Conservation (phyloP, 108 stramenopile species). For the Stephanodiscus minutulus region DNA sequence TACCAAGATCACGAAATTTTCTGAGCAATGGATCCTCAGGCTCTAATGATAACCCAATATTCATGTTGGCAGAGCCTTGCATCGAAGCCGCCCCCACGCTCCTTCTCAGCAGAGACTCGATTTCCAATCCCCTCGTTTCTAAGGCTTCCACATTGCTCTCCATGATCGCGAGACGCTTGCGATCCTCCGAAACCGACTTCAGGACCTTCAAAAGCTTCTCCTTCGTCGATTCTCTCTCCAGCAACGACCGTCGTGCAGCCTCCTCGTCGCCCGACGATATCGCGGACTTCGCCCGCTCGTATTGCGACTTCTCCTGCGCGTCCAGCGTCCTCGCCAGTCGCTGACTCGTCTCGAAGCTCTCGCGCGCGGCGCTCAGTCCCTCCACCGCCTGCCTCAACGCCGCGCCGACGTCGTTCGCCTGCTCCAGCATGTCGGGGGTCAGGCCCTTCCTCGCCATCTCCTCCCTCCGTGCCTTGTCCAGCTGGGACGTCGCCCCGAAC, state of each 20-base stretch:
- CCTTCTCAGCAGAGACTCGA: conserved; percentile 66
- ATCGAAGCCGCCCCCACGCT: conserved; percentile 69
- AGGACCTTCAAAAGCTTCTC: conserved; percentile 72
- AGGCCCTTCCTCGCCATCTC: conserved; percentile 81
- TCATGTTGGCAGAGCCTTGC: conserved; percentile 28
- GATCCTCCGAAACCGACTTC: conserved; percentile 62
- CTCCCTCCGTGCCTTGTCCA: conserved; percentile 67
- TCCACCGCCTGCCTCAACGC: conserved; percentile 67
- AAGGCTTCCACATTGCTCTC: conserved; percentile 70
- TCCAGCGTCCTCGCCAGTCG: conserved; percentile 63
- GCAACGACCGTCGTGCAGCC: conserved; percentile 57
- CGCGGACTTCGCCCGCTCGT: conserved; percentile 70
- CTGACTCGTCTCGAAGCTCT: conserved; percentile 74
- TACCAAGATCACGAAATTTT: conserved; percentile 81
- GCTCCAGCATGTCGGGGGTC: conserved; percentile 75
- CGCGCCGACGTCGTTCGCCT: conserved; percentile 66
- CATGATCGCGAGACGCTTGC: conserved; percentile 61
- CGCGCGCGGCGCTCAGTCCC: conserved; percentile 62
- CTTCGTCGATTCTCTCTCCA: conserved; percentile 60
- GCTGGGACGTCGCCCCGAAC: conserved; percentile 54
- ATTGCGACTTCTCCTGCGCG: conserved; percentile 51
- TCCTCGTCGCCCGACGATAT: conserved; percentile 62
- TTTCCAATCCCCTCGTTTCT: conserved; percentile 72
- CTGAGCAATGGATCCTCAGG: conserved; percentile 75
- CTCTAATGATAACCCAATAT: conserved; percentile 51